Evolutionary conservation across 495 filamentous ascomycete genomes (phyloP), one percentile per base, ranked within the genome.

Genomic region (Penicillium coffeae): DNA sequence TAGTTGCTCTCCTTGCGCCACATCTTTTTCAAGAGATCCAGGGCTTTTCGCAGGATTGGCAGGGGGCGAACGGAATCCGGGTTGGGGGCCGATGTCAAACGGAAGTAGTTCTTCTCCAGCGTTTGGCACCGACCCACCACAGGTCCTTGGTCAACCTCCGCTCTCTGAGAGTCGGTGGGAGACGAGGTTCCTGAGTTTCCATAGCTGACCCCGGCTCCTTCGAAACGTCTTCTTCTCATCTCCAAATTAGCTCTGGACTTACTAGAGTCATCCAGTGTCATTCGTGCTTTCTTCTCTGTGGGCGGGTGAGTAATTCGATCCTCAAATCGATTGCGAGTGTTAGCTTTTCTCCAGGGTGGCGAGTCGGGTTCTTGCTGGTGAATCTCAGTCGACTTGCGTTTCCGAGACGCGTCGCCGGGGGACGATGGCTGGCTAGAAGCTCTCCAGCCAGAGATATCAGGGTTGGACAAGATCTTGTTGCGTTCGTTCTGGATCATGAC

Each of bases 1-100:
- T 99, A 99, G 66, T 97, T 96, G 68, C 83, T 85, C 58, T 97
- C 91, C 54, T 83, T 80, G 57, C 82, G 87, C 93, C 93, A 98
- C 70, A 94, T 97, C 70, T 82, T 86, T 73, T 94, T 95, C 57
- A 99, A 68, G 19, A 93, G 68, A 48, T 94, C 89, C 58, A 97
- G 68, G 12, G 94, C 90, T 63, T 90, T 83, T 51, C 84, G 78
- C 37, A 99, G 74, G 18, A 99, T 71, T 36, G 72, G 69, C 51
- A 92, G 69, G n/a, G 93, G 94, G 14, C 93, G 90, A 27, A 99
- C 93, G 43, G 82, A 81, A 50, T 88, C 80, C 20, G 93, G 85
- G 47, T 90, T 87, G 1, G 93, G 92, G 2, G 89, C 80, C 34
- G 90, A 82, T 6, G 93, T 99, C 65, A 99, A 77, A 20, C 93